phyloP scores from a whole-genome alignment of 768 basidiomycete genomes.

The Tulasnella sp. region DNA sequence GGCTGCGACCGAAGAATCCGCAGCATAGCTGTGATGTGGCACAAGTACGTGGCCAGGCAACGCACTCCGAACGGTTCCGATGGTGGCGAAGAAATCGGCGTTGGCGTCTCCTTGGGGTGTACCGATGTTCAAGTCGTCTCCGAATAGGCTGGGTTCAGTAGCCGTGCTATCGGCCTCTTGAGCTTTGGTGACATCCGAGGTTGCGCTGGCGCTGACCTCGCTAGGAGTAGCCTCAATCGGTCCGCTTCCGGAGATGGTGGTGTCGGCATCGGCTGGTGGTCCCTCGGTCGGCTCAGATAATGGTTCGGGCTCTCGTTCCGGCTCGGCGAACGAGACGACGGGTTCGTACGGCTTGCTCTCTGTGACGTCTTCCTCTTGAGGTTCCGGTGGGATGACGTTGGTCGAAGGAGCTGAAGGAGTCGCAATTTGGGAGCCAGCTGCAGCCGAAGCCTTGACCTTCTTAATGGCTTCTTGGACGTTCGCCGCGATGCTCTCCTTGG shows the following conservation, averaged over 20 bases:
- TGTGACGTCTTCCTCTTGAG: constrained; percentile 40
- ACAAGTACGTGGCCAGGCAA: constrained; percentile 51
- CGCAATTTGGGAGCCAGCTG: constrained; percentile 32
- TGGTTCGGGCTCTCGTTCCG: constrained; percentile 49
- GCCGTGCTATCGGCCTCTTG: constrained; percentile 62
- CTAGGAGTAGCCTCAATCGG: constrained; percentile 64
- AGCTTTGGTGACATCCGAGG: constrained; percentile 54
- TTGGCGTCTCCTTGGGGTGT: constrained; percentile 63
- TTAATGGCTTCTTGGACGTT: constrained; percentile 81
- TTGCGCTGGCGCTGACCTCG: constrained; percentile 62
- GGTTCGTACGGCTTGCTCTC: constrained; percentile 57
- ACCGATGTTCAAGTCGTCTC: constrained; percentile 64
- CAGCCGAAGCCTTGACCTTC: constrained; percentile 54
- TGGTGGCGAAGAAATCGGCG: constrained; percentile 86
- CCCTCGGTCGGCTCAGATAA: constrained; percentile 35
- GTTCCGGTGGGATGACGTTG: constrained; percentile 32
- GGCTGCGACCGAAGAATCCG: constrained; percentile 90
- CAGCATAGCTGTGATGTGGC: constrained; percentile 72
- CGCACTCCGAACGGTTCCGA: constrained; percentile 46
- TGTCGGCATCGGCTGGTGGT: constrained; percentile 44
- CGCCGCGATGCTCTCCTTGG: constrained; percentile 74
- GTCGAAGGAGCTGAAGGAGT: constrained; percentile 17
- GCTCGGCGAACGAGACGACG: constrained; percentile 81
- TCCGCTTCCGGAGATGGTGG: constrained; percentile 39
- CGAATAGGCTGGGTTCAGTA: constrained; percentile 83